phyloP scores from a whole-genome alignment of 139 green algal species.

The Pleodorina starrii region DNA sequence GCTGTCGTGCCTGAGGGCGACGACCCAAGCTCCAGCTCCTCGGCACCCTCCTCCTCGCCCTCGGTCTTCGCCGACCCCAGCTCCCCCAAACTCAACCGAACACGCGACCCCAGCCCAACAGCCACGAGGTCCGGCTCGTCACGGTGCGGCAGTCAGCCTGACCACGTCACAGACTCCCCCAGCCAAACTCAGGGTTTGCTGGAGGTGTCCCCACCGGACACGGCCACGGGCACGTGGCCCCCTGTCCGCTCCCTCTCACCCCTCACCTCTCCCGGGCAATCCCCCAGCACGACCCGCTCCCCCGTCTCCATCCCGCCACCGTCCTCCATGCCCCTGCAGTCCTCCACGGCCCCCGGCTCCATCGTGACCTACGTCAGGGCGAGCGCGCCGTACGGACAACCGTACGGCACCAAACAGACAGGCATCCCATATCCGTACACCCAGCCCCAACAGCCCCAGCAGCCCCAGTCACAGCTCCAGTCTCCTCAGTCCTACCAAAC shows the following conservation, averaged over 20 bases:
- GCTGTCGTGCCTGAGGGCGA: neutral
- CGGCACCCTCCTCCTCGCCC: neutral
- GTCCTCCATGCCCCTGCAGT: neutral
- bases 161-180: no score
- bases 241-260: no score
- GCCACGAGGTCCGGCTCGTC: neutral
- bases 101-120: neutral
- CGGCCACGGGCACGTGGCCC: no score
- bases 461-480: neutral
- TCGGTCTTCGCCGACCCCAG: neutral
- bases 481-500: neutral
- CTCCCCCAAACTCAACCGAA: neutral
- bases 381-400: neutral
- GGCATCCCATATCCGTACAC: neutral
- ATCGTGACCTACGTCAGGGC: neutral
- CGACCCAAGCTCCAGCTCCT: neutral
- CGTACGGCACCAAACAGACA: neutral
- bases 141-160: no score
- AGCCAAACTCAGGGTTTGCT: no score
- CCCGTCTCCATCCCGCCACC: neutral
- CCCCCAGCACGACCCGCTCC: neutral
- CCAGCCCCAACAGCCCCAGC: neutral
- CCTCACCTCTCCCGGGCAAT: neutral
- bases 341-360: neutral
- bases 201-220: no score